Percentiles rank a stretch among this genome's conserved stretches.
Conservation (phyloP, 345 rosid genomes). For the Eucalyptus marginata region DNA sequence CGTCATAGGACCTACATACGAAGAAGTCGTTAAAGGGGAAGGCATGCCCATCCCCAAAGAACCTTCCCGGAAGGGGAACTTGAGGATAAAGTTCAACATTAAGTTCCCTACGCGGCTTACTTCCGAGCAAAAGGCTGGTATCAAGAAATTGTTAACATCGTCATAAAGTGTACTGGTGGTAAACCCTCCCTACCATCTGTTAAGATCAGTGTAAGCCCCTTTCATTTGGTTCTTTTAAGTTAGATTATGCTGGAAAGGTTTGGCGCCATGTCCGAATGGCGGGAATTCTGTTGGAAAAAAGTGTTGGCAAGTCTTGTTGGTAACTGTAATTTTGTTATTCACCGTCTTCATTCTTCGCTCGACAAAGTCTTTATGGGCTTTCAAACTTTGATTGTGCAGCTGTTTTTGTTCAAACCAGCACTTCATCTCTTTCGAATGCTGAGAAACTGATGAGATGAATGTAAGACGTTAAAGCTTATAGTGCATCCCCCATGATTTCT, state of each 20-base stretch:
- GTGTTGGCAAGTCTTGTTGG: background rate
- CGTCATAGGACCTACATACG: constrained; percentile 59
- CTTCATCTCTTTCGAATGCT: background rate
- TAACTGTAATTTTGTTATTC: background rate
- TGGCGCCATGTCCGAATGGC: background rate
- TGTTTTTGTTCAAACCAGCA: background rate
- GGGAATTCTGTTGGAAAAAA: background rate
- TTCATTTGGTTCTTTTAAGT: background rate
- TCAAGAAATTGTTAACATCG: constrained; percentile 42
- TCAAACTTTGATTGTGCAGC: background rate
- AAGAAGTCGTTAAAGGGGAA: constrained; percentile 76
- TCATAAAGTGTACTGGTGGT: background rate
- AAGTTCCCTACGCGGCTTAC: constrained; percentile 73
- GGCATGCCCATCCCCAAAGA: constrained; percentile 94
- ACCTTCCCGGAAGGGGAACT: constrained; percentile 61
- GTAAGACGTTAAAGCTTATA: background rate
- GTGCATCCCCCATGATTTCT: background rate
- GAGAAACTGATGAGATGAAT: background rate
- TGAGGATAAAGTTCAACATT: constrained; percentile 72
- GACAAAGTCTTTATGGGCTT: background rate
- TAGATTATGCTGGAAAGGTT: background rate
- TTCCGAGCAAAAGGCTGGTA: constrained; percentile 51
- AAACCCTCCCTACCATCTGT: background rate
- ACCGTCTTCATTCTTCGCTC: background rate
- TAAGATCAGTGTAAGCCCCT: background rate